Percentiles rank a stretch among this genome's conserved stretches.
Conservation (phyloP, 2,329 filamentous ascomycete species). For the Colletotrichum costaricense region DNA sequence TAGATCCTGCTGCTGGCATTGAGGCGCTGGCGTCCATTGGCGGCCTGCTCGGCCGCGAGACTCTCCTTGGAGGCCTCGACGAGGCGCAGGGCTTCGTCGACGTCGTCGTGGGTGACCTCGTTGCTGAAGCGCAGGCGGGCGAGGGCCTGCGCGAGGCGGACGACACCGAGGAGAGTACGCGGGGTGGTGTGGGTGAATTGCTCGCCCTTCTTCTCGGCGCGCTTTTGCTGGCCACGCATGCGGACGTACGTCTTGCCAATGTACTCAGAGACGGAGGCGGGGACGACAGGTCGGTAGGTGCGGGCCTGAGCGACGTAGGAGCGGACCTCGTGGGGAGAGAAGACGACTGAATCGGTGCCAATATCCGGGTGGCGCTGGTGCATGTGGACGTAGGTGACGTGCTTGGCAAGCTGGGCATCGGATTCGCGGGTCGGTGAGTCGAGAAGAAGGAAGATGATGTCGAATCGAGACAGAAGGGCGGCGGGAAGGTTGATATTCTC, state of each 20-base stretch:
- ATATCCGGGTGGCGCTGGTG: constrained; percentile 91
- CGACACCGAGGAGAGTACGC: constrained; percentile 90
- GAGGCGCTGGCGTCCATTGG: constrained; percentile 70
- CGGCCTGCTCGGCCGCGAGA: constrained; percentile 77
- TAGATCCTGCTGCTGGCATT: constrained; percentile 93
- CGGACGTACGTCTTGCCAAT: constrained; percentile 97
- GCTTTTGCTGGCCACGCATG: constrained; percentile 90
- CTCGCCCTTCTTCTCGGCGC: constrained; percentile 89
- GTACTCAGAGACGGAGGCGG: constrained; percentile 90
- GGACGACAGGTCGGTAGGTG: constrained; percentile 87
- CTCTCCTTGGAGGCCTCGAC: constrained; percentile 95
- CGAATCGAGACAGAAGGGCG: constrained; percentile 95
- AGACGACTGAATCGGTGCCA: constrained; percentile 72
- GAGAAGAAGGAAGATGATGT: constrained; percentile 95
- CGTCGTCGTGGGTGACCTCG: constrained; percentile 88
- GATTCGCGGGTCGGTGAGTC: constrained; percentile 91
- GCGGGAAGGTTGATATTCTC: constrained; percentile 99
- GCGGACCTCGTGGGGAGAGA: constrained; percentile 91
- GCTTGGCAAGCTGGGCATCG: constrained; percentile 93
- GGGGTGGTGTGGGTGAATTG: constrained; percentile 95
- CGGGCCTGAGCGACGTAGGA: constrained; percentile 96
- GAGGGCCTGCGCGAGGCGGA: constrained; percentile 93
- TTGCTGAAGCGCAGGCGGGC: constrained; percentile 91
- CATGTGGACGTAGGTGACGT: constrained; percentile 98
- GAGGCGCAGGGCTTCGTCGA: constrained; percentile 92